A percentile compares a stretch with the other conserved stretches of the same genome.
phyloP scores from a whole-genome alignment of 495 filamentous ascomycete genomes.

The Hypoxylon intermedium region DNA sequence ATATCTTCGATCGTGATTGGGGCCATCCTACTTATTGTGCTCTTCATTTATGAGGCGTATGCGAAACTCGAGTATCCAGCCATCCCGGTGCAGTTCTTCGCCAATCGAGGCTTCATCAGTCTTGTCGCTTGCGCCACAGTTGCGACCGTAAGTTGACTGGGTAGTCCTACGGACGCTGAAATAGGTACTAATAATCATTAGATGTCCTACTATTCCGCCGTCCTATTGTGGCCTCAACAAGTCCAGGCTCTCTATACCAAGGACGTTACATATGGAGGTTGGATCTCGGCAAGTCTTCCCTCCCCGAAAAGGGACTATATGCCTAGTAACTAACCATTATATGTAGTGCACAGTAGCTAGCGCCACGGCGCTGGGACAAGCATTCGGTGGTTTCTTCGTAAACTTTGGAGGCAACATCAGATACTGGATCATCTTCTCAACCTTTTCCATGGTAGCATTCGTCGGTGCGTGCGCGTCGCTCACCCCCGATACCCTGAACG shows the following conservation, averaged over 20 bases:
- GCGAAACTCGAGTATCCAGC: constrained; percentile 41
- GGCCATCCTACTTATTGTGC: constrained; percentile 48
- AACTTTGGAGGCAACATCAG: constrained; percentile 34
- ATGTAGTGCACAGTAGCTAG: constrained; percentile 38
- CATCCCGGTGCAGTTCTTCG: constrained; percentile 56
- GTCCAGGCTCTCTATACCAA: constrained; percentile 38
- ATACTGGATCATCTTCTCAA: constrained; percentile 48
- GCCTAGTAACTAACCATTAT: neutral
- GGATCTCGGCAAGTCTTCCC: constrained; percentile 34
- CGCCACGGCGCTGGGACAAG: constrained; percentile 37
- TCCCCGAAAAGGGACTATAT: neutral
- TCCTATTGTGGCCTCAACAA: constrained; percentile 40
- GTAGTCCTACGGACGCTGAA: neutral
- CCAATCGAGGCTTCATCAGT: constrained; percentile 52
- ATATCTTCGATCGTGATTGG: constrained; percentile 56
- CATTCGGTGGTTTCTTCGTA: constrained; percentile 33
- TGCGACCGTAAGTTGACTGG: constrained; percentile 32
- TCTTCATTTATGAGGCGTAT: constrained; percentile 53
- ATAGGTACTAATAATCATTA: constrained; percentile 1
- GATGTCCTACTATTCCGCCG: constrained; percentile 46
- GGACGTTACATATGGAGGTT: constrained; percentile 39
- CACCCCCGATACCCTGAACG: constrained; percentile 19
- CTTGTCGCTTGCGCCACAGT: constrained; percentile 48
- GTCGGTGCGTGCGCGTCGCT: constrained; percentile 47
- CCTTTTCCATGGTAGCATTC: constrained; percentile 45